phyloP scores from a whole-genome alignment of 371 early-diverging fungal species.

The Capillidium heterosporum region DNA sequence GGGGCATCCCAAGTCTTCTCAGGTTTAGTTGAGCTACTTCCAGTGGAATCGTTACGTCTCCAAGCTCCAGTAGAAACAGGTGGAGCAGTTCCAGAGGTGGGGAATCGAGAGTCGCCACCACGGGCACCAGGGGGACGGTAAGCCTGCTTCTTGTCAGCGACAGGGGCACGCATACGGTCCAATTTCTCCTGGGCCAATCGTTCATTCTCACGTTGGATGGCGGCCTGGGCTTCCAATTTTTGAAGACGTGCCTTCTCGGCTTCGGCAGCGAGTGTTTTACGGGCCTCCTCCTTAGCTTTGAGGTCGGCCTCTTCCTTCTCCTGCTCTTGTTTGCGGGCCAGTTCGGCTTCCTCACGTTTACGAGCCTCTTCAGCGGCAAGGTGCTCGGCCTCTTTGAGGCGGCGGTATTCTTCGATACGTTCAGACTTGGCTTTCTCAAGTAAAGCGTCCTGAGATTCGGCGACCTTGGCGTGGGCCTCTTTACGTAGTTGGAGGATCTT shows the following conservation, averaged over 20 bases:
- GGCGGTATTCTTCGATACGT: slow-evolving; percentile 32
- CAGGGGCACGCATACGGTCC: background rate
- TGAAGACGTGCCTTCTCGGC: slow-evolving; percentile 9
- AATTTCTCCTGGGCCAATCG: slow-evolving; percentile 1
- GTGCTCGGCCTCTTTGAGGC: slow-evolving; percentile 22
- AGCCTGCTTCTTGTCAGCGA: background rate
- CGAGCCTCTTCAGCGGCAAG: slow-evolving; percentile 25
- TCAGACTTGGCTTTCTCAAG: slow-evolving; percentile 45
- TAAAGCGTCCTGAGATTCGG: slow-evolving; percentile 29
- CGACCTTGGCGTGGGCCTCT: slow-evolving; percentile 25
- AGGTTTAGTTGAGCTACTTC: no score
- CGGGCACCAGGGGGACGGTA: no score
- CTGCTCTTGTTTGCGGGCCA: slow-evolving; percentile 11
- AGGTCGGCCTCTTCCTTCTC: slow-evolving; percentile 9
- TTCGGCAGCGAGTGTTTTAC: slow-evolving; percentile 14
- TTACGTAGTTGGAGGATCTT: slow-evolving; percentile 32
- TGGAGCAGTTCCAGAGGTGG: no score
- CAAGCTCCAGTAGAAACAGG: no score
- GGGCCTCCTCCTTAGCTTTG: slow-evolving; percentile 17
- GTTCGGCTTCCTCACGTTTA: slow-evolving; percentile 19
- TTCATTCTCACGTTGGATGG: slow-evolving; percentile 5
- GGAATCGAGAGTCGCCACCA: no score
- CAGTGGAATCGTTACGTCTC: no score
- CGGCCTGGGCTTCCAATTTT: slow-evolving; percentile 8
- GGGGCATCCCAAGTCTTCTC: no score